phyloP scores from a whole-genome alignment of 345 rosid genomes.

The Pelargonium nanum region DNA sequence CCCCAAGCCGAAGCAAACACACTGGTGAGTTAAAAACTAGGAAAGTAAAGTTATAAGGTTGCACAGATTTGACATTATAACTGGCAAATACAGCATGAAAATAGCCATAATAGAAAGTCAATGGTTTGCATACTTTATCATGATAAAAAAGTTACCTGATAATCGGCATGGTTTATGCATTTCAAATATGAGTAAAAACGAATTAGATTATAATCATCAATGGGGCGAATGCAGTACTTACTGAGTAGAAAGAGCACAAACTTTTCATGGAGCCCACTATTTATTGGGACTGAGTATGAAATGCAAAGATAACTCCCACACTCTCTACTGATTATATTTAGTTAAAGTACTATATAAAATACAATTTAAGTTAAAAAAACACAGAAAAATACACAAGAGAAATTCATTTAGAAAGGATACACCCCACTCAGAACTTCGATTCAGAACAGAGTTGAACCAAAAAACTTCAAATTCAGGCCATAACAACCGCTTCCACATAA shows the following conservation, averaged over 20 bases:
- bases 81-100: not conserved
- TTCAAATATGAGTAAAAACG: no score
- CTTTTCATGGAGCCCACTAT: no score
- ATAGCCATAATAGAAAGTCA: not conserved
- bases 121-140: no score
- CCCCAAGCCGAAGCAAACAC: not conserved
- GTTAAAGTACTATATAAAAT: not conserved
- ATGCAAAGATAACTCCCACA: no score
- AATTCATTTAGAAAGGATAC: slow-evolving; percentile 52
- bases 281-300: no score
- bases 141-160: no score
- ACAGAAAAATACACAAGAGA: not conserved
- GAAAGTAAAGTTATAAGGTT: not conserved
- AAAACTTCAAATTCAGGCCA: slow-evolving; percentile 98
- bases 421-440: slow-evolving; percentile 98
- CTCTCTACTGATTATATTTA: not conserved
- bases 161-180: no score
- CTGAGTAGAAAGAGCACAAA: no score
- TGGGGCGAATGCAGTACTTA: no score
- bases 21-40: not conserved
- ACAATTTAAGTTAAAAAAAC: not conserved
- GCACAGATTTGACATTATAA: not conserved
- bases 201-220: no score
- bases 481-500: slow-evolving; percentile 73
- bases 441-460: slow-evolving; percentile 91